Evolutionary conservation across 1,139 yeast genomes (phyloP), one percentile per base, ranked within the genome.

Genomic region (Zygosaccharomyces sapae): DNA sequence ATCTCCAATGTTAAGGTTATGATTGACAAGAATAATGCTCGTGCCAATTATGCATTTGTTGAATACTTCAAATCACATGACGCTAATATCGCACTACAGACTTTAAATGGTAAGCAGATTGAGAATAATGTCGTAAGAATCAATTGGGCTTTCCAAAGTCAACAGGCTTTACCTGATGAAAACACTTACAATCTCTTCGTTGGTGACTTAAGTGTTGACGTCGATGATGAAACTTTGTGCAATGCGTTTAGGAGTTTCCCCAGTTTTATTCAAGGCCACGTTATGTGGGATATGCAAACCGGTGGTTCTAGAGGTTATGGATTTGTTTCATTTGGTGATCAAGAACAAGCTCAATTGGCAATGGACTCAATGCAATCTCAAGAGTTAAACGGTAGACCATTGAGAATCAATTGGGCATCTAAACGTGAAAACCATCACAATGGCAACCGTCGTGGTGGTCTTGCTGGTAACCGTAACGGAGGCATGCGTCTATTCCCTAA

Each of bases 241-340:
- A 70, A 67, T 41, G 75, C 86, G 5, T 88, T 89, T 62, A 58
- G 72, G n/a, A 71, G 71, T 47, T 86, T 79, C 64, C 72, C 72
- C 18, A 76, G 90, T 3, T 71, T 86, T 59, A 72, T 80, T 44
- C 95, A 86, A 63, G 96, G 96, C 13, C 90, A 88, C 58, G 96
- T 89, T 34, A 89, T 89, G 96, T 88, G 96, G 96, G 96, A 89
- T 66, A 87, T 87, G 95, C 90, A 85, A 63, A 86, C 95, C 19
- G 90, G 95, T 33, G 73, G 95, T 63, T 86, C 95, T 4, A 75
- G 96, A 68, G 95, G 96, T 19, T 89, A 88, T 62, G 96, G 96
- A 1, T 89, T 89, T 68, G 95, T 86, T n/a, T 83, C 95, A 1
- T 89, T 88, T 61, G 67, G 73, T 19, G 76, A 75, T 30, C 79